Base-by-base conservation (phyloP, 345 rosid genomes). In the Hibiscus trionum region DNA sequence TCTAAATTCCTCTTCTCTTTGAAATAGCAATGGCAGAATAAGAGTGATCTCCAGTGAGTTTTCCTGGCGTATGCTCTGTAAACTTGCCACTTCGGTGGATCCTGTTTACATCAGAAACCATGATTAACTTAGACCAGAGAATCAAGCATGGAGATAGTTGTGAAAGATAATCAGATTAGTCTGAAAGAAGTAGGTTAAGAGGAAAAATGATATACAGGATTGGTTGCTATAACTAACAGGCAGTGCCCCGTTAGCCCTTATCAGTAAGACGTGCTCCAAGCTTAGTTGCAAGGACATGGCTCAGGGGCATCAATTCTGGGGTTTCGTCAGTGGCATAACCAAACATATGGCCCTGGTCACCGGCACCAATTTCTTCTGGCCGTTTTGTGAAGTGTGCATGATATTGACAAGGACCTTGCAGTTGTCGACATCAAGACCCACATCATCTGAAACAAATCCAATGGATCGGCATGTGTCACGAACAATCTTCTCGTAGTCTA, bases 271-370 rank as follows among this genome's bases (percentile, higher is more conserved):
- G 83, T 2, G 90, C 86, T 60, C 93, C 93, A 3, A 88, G 88
- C 84, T 88, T 88, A 15, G 93, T 88, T 14, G 93, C 93, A 15
- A 88, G 86, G 68, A 91, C 91, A 68, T 88, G 94, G 70, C 90
- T 91, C 76, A 91, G 73, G 2, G 94, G 94, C 94, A 88, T 87
- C 0, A 72, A 65, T 77, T 91, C 91, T 29, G 89, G 84, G 75
- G 93, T 88, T 80, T 88, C 93, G 35, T 88, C 93, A 0, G 91
- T 85, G 2, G 93, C 93, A 73, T 88, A 88, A 24, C 93, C 93
- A 74, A 88, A 88, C 93, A 88, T 88, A 60, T 83, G 90, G 71
- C 93, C 93, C 74, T 88, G 93, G 52, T 88, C 93, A 86, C 91
- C 93, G 7, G 91, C 93, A 68, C 93, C 93, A 39, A 88, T 86